Percentiles rank a stretch among this genome's conserved stretches.
These are phyloP conservation scores for Neurospora sublineolata DNA, from an alignment of 495 filamentous ascomycete species.

Conservation along the genomic window DNA sequence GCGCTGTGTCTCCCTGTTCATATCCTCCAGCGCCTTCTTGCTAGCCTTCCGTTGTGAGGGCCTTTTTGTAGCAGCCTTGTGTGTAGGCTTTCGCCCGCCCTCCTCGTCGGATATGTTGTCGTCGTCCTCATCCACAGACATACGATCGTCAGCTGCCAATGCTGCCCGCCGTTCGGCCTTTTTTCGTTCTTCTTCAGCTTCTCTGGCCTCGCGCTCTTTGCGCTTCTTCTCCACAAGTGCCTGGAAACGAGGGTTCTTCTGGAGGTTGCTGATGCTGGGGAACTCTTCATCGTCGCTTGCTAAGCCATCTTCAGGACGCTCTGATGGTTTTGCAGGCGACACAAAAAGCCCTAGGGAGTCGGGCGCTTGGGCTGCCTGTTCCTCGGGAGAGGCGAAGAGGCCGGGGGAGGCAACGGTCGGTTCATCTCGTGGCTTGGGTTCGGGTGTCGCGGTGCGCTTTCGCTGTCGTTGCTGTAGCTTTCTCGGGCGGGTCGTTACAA, in stretches of 20 bases:
- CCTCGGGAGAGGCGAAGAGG: constrained; percentile 25
- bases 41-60: constrained; percentile 70
- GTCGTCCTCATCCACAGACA: constrained; percentile 33
- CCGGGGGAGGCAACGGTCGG: constrained; percentile 22
- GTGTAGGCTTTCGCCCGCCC: constrained; percentile 47
- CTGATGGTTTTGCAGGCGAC: constrained; percentile 23
- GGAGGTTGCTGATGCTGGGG: constrained; percentile 27
- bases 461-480: constrained; percentile 20
- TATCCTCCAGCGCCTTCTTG: constrained; percentile 94
- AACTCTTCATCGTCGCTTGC: constrained; percentile 36
- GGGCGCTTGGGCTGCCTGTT: constrained; percentile 6
- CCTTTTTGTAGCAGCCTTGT: constrained; percentile 37
- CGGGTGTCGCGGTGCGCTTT: constrained; percentile 26
- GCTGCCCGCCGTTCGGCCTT: constrained; percentile 36
- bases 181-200: constrained; percentile 42
- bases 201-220: constrained; percentile 53
- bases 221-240: constrained; percentile 62
- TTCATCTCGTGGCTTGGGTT: constrained; percentile 5
- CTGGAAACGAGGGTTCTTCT: constrained; percentile 46
- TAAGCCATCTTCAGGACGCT: constrained; percentile 15
- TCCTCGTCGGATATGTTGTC: constrained; percentile 43
- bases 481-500: constrained; percentile 19
- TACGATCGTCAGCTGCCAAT: constrained; percentile 19
- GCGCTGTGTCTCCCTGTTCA: constrained; percentile 84
- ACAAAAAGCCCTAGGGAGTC: constrained; percentile 29